Evolutionary conservation across 1,139 yeast genomes (phyloP).

Genomic region (Saccharomycopsis crataegensis): DNA sequence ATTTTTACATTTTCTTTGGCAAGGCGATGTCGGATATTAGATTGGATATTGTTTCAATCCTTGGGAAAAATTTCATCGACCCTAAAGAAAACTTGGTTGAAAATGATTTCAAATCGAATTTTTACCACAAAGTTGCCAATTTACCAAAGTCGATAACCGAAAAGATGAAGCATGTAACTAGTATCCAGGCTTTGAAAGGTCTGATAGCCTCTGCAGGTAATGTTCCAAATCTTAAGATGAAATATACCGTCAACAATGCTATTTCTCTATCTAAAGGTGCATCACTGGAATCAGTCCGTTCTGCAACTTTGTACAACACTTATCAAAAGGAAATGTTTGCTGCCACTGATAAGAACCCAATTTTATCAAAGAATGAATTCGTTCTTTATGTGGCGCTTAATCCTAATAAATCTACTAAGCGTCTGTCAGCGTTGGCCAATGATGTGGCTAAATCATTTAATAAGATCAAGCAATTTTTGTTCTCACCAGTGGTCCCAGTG

Average conservation of each 20-base stretch:
- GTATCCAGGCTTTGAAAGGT: neutral
- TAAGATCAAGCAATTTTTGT: neutral
- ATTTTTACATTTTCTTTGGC: neutral
- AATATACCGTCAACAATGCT: neutral
- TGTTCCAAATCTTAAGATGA: neutral
- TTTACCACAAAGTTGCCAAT: neutral
- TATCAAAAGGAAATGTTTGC: neutral
- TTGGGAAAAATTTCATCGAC: neutral
- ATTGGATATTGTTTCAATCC: neutral
- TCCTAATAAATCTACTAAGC: neutral
- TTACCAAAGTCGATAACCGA: neutral
- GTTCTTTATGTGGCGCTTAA: neutral
- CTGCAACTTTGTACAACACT: neutral
- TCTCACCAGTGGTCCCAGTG: neutral
- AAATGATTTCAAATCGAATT: neutral
- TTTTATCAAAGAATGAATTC: neutral
- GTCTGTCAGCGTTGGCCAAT: neutral
- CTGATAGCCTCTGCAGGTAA: neutral
- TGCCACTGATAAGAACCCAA: neutral
- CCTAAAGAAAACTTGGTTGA: neutral
- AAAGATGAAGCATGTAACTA: neutral
- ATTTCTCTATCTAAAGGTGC: neutral
- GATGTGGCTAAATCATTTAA: neutral
- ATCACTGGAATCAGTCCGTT: neutral
- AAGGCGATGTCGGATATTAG: neutral